These are phyloP conservation scores for Alternaria viburni DNA, from an alignment of 2,329 filamentous ascomycete genomes.

Conservation along the genomic window DNA sequence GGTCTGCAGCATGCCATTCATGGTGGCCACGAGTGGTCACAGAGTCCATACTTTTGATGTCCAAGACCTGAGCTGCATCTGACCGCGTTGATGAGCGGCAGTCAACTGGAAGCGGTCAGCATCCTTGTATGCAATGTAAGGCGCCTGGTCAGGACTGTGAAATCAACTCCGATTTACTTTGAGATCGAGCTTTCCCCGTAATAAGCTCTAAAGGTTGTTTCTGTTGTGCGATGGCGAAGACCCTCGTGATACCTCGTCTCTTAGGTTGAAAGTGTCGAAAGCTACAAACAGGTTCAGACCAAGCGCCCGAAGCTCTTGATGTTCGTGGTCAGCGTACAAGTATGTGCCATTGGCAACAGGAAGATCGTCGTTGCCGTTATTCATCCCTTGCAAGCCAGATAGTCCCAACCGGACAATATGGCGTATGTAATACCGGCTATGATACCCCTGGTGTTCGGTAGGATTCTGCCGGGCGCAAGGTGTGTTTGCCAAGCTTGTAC, in stretches of 20 bases:
- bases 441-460: conserved; percentile 6
- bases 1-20: background rate
- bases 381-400: background rate
- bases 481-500: background rate
- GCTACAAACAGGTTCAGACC: background rate
- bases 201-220: background rate
- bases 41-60: background rate
- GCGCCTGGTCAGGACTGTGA: background rate
- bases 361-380: background rate
- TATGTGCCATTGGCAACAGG: background rate
- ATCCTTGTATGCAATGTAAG: background rate
- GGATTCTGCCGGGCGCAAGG: conserved; percentile 9
- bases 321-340: background rate
- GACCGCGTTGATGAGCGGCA: background rate
- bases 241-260: background rate
- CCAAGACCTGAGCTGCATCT: background rate
- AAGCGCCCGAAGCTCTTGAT: background rate
- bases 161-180: background rate
- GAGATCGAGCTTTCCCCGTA: background rate
- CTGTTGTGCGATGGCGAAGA: background rate
- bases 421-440: conserved; percentile 2
- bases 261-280: background rate
- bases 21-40: background rate
- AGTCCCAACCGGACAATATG: background rate
- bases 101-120: background rate